phyloP scores from a whole-genome alignment of 768 basidiomycete genomes.

The Mrakia blollopis region DNA sequence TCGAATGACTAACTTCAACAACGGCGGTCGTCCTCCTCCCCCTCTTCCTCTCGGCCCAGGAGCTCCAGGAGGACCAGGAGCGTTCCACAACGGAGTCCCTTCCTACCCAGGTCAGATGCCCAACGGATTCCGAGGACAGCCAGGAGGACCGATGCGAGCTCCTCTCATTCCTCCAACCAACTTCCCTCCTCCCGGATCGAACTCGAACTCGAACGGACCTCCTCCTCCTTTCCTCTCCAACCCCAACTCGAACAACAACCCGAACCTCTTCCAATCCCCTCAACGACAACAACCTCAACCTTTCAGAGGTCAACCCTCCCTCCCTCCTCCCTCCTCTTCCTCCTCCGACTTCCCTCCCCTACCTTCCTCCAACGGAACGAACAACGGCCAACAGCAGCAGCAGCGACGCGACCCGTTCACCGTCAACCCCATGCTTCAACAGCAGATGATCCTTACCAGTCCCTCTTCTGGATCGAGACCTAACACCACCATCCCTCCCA shows the following conservation, averaged over 20 bases:
- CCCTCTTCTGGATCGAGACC: not conserved
- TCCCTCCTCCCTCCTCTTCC: not conserved
- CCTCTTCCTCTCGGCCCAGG: not conserved
- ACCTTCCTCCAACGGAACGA: no score
- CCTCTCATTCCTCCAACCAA: not conserved
- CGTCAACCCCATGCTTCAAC: not conserved
- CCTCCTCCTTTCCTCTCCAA: not conserved
- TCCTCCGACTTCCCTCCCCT: not conserved
- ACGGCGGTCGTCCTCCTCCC: not conserved
- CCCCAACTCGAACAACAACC: not conserved
- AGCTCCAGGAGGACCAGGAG: not conserved
- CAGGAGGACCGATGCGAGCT: not conserved
- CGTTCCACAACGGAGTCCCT: slow-evolving; percentile 5
- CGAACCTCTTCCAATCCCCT: not conserved
- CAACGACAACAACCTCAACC: not conserved
- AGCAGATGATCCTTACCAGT: not conserved
- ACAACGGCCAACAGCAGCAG: not conserved
- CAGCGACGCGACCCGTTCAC: not conserved
- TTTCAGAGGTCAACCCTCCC: not conserved
- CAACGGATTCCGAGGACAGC: not conserved
- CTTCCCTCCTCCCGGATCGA: not conserved
- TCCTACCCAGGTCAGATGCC: not conserved
- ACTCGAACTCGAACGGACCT: not conserved
- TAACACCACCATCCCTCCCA: no score
- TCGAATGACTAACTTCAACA: not conserved